Conservation (phyloP, 495 filamentous ascomycete genomes). For the Evernia prunastri region DNA sequence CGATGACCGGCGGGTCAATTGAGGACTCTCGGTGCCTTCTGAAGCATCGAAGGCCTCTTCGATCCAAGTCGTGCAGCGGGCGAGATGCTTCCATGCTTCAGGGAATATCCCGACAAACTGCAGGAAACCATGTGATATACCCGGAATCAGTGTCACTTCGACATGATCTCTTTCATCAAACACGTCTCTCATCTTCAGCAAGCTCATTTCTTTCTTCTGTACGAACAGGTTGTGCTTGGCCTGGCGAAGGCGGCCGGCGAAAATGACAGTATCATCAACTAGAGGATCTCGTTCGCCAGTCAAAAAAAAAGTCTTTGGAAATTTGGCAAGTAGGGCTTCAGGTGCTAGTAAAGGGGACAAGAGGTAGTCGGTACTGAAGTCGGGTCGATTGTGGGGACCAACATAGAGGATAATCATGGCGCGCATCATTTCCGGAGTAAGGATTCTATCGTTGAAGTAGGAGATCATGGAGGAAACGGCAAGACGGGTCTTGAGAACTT, state of each 20-base stretch:
- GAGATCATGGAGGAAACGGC: constrained; percentile 95
- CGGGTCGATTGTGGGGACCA: constrained; percentile 83
- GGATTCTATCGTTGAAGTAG: constrained; percentile 91
- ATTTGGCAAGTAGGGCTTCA: constrained; percentile 68
- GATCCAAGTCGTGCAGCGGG: constrained; percentile 70
- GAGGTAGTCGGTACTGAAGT: constrained; percentile 85
- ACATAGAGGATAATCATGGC: constrained; percentile 99
- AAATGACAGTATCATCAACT: constrained; percentile 94
- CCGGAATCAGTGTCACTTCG: constrained; percentile 77
- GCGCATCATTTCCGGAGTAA: constrained; percentile 97
- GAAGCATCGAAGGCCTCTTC: constrained; percentile 53
- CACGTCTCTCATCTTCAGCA: constrained; percentile 42
- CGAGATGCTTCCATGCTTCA: constrained; percentile 76
- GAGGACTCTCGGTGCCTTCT: constrained; percentile 10
- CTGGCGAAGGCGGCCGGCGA: constrained; percentile 77
- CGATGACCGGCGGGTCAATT: constrained; percentile 7
- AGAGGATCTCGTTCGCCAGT: constrained; percentile 93
- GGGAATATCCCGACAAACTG: constrained; percentile 84
- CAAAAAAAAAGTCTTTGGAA: constrained; percentile 87
- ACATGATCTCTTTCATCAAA: constrained; percentile 75
- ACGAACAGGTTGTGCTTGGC: constrained; percentile 66
- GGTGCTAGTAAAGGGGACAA: constrained; percentile 86
- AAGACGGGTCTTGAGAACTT: constrained; percentile 75
- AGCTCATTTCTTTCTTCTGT: constrained; percentile 56
- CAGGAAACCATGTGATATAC: constrained; percentile 85